Evolutionary conservation across 2,329 filamentous ascomycete genomes (phyloP).

Genomic region (Aspergillus pseudonomiae): DNA sequence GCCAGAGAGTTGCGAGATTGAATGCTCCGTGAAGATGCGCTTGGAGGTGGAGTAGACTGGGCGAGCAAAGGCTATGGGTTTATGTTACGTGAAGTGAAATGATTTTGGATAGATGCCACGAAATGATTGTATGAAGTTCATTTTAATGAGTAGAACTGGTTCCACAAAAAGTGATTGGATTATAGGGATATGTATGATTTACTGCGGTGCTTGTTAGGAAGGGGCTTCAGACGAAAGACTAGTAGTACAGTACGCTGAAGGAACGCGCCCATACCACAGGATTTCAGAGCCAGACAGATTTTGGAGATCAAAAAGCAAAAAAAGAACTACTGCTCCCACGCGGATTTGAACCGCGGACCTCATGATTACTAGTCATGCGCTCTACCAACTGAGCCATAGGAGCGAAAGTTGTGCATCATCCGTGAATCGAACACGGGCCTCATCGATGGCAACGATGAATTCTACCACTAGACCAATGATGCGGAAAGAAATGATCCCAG

Average conservation of each 20-base stretch:
- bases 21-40: constrained; percentile 2
- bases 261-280: too few relatives aligned
- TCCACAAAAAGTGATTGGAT: too few relatives aligned
- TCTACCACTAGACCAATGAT: constrained; percentile 48
- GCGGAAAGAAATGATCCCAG: constrained; percentile 16
- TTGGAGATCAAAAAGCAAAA: background rate
- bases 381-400: constrained; percentile 6
- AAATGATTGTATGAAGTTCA: too few relatives aligned
- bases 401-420: constrained; percentile 37
- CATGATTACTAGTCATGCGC: constrained; percentile 7
- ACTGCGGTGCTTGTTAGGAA: too few relatives aligned
- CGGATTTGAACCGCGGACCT: constrained; percentile 6
- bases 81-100: background rate
- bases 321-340: background rate
- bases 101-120: too few relatives aligned
- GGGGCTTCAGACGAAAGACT: too few relatives aligned
- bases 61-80: background rate
- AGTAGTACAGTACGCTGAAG: too few relatives aligned
- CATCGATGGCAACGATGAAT: constrained; percentile 48
- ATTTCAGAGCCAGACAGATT: too few relatives aligned
- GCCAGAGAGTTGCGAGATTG: background rate
- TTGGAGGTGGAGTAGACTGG: background rate
- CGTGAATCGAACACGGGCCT: constrained; percentile 50
- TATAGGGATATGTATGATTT: too few relatives aligned
- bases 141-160: too few relatives aligned